Base-by-base conservation (phyloP, 331 rosid genomes). In the Quercus phellos region DNA sequence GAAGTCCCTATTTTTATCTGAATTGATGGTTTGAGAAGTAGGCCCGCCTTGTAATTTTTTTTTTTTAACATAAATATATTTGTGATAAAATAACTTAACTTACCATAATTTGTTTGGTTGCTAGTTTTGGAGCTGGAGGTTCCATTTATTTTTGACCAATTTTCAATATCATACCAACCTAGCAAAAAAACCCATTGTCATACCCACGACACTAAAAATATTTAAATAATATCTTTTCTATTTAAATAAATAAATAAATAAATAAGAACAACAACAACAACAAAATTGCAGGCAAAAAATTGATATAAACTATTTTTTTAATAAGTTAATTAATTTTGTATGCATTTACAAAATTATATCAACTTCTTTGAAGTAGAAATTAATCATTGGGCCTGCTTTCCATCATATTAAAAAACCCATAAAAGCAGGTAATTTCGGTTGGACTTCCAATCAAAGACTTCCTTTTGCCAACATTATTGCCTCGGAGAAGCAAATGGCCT, bases 401-500 rank as follows among this genome's bases (percentile, higher is more conserved):
- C 13, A 55, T 13, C n/a, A 19, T 6, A 19, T n/a, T 18, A 18
- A 55, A 55, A 55, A 21, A 8, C 61, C 19, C 17, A 55, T n/a
- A 55, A 55, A 55, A 55, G 61, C 22, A 6, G 61, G 13, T 19
- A 6, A 55, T 19, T 55, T 55, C 19, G 61, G 61, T 55, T 55
- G 61, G 60, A 55, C 18, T 55, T 55, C 26, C 60, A 55, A 55
- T 55, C 60, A 55, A 55, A 53, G 19, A 51, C 19, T 8, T 8
- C 1, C 46, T 38, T 38, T 53, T 18, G 56, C 19, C 56, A 18
- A 18, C 2, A 38, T 38, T 38, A 8, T 38, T 53, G 56, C 56
- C 56, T 53, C 56, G 56, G 55, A 77, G 53, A 67, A 54, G 53
- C 42, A 35, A 50, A 54, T 77, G 12, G 56, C 68, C 74, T 67